Percentiles rank a stretch among this genome's conserved stretches.
These are phyloP conservation scores for Sporothrix pseudoabietina DNA, from an alignment of 2,329 filamentous ascomycete genomes.

Conservation along the genomic window DNA sequence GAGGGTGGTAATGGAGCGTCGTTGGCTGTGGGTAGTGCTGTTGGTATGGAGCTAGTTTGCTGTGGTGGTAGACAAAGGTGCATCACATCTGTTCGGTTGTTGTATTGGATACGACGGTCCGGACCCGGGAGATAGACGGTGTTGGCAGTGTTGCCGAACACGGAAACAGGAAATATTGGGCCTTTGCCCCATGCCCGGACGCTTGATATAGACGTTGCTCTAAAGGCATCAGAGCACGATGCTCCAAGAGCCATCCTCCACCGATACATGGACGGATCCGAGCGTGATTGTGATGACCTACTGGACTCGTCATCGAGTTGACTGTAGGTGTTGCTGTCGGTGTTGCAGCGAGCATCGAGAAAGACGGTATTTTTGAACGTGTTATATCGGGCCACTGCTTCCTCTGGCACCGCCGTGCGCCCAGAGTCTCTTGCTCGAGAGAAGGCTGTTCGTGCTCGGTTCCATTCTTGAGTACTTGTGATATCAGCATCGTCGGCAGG, in stretches of 20 bases:
- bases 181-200: background rate
- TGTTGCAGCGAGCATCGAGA: constrained; percentile 13
- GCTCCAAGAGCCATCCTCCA: constrained; percentile 27
- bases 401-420: background rate
- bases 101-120: constrained; percentile 35
- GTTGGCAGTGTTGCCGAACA: constrained; percentile 31
- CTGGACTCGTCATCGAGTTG: constrained; percentile 23
- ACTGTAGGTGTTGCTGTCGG: background rate
- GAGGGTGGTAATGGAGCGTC: background rate
- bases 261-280: constrained; percentile 31
- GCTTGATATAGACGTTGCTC: background rate
- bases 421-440: background rate
- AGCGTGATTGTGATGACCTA: background rate
- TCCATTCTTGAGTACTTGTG: background rate
- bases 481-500: background rate
- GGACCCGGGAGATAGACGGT: constrained; percentile 38
- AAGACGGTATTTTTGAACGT: constrained; percentile 25
- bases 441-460: background rate
- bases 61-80: constrained; percentile 37
- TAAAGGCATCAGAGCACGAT: constrained; percentile 31
- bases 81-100: constrained; percentile 38
- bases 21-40: constrained; percentile 29
- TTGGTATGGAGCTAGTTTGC: background rate
- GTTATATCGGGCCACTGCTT: background rate
- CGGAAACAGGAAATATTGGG: background rate